Evolutionary conservation across 2,329 filamentous ascomycete species (phyloP).

Genomic region (Trichoderma guizhouense): DNA sequence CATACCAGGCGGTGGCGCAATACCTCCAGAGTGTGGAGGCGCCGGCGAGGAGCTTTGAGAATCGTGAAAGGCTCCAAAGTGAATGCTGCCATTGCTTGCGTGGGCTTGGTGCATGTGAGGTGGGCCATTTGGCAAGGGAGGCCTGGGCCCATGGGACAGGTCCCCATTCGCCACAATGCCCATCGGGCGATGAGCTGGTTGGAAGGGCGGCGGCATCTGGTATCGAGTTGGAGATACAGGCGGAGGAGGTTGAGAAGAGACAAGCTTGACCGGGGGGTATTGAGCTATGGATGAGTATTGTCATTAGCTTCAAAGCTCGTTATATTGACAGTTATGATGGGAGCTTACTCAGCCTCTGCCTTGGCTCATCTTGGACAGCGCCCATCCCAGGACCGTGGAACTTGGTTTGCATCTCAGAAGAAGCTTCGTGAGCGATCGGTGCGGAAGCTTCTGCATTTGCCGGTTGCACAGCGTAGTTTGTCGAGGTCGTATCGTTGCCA

Average conservation of each 20-base stretch:
- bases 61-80: conserved; percentile 53
- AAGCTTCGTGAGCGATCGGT: not conserved
- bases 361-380: conserved; percentile 13
- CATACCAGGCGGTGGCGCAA: conserved; percentile 49
- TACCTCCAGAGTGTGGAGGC: conserved; percentile 46
- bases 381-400: not conserved
- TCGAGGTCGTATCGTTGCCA: not conserved
- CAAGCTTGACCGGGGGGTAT: conserved; percentile 5
- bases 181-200: conserved; percentile 34
- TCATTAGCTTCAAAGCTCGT: not conserved
- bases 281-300: conserved; percentile 1
- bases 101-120: conserved; percentile 46
- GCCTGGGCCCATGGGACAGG: conserved; percentile 31
- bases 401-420: conserved; percentile 12
- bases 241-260: conserved; percentile 28
- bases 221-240: conserved; percentile 36
- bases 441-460: not conserved
- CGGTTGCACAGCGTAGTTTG: conserved; percentile 3
- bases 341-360: conserved; percentile 20
- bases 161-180: conserved; percentile 34
- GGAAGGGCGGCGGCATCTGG: conserved; percentile 44
- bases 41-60: conserved; percentile 59
- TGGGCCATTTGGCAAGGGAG: conserved; percentile 33
- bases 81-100: conserved; percentile 52
- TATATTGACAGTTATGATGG: not conserved